phyloP scores from a whole-genome alignment of 164 flowering plant species.

The Amborella trichopoda region DNA sequence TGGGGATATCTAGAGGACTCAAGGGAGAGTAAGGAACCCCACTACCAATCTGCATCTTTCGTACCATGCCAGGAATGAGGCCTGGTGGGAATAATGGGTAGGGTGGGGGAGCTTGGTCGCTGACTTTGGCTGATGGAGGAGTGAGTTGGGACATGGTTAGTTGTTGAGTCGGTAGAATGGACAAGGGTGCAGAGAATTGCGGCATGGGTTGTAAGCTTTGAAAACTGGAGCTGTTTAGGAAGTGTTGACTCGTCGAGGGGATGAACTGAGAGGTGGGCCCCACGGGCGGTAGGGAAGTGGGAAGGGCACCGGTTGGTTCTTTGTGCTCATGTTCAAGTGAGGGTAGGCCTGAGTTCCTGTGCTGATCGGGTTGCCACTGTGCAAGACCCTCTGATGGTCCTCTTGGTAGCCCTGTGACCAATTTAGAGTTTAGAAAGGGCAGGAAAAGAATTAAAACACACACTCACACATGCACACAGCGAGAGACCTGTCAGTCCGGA shows the following conservation, averaged over 20 bases:
- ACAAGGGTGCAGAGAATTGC: too few relatives aligned
- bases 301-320: slow-evolving; percentile 44
- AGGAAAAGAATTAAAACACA: too few relatives aligned
- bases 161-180: too few relatives aligned
- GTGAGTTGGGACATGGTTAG: too few relatives aligned
- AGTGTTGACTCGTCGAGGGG: too few relatives aligned
- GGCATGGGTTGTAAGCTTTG: too few relatives aligned
- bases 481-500: slow-evolving; percentile 28
- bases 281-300: slow-evolving; percentile 13
- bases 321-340: slow-evolving; percentile 25
- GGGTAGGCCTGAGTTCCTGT: slow-evolving; percentile 20
- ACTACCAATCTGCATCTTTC: slow-evolving; percentile 96
- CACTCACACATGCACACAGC: too few relatives aligned
- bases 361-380: slow-evolving; percentile 70
- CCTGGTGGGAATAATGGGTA: slow-evolving; percentile 98
- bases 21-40: slow-evolving; percentile 98
- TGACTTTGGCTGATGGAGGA: slow-evolving; percentile 25
- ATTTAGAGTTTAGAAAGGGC: too few relatives aligned
- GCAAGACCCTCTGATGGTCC: slow-evolving; percentile 26
- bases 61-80: slow-evolving; percentile 95
- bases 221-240: too few relatives aligned
- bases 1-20: slow-evolving; percentile 98
- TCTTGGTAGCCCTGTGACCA: too few relatives aligned
- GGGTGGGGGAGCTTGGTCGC: slow-evolving; percentile 61
- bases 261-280: slow-evolving; percentile 16